These are phyloP conservation scores for Didymella lethalis DNA, from an alignment of 2,329 filamentous ascomycete species.

Conservation along the genomic window DNA sequence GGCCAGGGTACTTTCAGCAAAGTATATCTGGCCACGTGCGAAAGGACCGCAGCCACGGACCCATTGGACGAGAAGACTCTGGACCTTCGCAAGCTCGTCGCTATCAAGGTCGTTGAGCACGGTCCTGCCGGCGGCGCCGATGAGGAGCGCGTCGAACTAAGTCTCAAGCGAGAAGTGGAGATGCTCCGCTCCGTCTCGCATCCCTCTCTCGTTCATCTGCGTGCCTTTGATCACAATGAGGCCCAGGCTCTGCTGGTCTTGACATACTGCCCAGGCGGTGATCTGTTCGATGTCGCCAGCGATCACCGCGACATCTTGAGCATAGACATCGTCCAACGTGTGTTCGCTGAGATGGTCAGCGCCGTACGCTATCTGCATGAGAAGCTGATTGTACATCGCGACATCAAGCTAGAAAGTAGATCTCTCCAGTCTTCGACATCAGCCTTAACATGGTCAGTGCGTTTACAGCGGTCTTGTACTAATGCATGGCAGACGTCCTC, in stretches of 20 bases:
- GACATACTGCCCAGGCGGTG: conserved; percentile 91
- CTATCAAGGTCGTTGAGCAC: conserved; percentile 94
- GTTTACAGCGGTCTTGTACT: conserved; percentile 36
- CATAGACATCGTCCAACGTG: conserved; percentile 75
- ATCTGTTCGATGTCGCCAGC: conserved; percentile 91
- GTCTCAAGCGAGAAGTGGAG: conserved; percentile 91
- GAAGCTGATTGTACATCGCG: conserved; percentile 88
- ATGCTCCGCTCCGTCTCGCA: conserved; percentile 89
- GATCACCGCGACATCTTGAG: conserved; percentile 72
- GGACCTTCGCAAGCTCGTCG: conserved; percentile 82
- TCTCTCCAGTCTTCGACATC: conserved; percentile 37
- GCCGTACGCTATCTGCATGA: conserved; percentile 87
- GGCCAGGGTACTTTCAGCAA: conserved; percentile 96
- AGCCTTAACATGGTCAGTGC: conserved; percentile 30
- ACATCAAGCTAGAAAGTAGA: conserved; percentile 97
- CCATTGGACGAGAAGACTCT: conserved; percentile 58
- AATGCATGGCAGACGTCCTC: conserved; percentile 74
- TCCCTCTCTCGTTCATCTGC: conserved; percentile 88
- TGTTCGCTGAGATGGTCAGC: conserved; percentile 87
- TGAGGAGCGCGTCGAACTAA: conserved; percentile 91
- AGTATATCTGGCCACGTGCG: conserved; percentile 88
- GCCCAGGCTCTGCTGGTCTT: conserved; percentile 84
- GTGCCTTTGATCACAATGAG: conserved; percentile 87
- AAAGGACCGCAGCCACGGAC: conserved; percentile 59
- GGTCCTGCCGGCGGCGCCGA: conserved; percentile 92